Base-by-base conservation (phyloP, 2,329 filamentous ascomycete species). In the Orbilia blumenaviensis region DNA sequence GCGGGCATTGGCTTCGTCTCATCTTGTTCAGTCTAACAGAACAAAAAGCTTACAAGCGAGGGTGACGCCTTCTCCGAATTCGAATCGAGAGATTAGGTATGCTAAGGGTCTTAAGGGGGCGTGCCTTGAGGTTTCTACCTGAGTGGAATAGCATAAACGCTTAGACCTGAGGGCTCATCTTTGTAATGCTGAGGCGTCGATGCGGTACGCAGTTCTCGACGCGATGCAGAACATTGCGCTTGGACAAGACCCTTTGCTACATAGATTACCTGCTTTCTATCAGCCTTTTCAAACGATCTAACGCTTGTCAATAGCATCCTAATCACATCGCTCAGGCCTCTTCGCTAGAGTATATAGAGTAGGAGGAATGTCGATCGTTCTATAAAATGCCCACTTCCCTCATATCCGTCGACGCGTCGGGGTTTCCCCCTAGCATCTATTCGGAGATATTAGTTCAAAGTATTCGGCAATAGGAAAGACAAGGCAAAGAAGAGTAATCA, bases 351-450 rank as follows among this genome's bases (percentile, higher is more conserved):
- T 66, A 32, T 44, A 58, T 66, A 56, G n/a, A 46, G 68, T 66
- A 66, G 29, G n/a, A 42, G 14, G 32, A 61, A 66, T 61, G 68
- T 36, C 50, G 68, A 73, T 73, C 68, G 21, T 41, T 9, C 16
- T 48, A 29, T 38, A 56, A 56, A 66, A 42, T 32, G 5, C 46
- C 46, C 27, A 21, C 52, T 25, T 56, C 16, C 16, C 32, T 56
- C 18, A 38, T 34, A 54, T 56, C 50, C 16, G 29, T 23, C n/a
- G n/a, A 6, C 12, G 8, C n/a, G 12, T 14, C n/a, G 3, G 3
- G 12, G 3, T 41, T 16, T 41, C 12, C 7, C n/a, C 34, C 48
- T 34, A 14, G 32, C 23, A 23, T 23, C 48, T 21, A 54, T 54
- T 54, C 48, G 48, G 48, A 34, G 48, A 32, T 54, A 54, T 34